Evolutionary conservation across 805 yeast genomes (phyloP), one percentile per base, ranked within the genome.

Genomic region (Metschnikowia kofuensis): DNA sequence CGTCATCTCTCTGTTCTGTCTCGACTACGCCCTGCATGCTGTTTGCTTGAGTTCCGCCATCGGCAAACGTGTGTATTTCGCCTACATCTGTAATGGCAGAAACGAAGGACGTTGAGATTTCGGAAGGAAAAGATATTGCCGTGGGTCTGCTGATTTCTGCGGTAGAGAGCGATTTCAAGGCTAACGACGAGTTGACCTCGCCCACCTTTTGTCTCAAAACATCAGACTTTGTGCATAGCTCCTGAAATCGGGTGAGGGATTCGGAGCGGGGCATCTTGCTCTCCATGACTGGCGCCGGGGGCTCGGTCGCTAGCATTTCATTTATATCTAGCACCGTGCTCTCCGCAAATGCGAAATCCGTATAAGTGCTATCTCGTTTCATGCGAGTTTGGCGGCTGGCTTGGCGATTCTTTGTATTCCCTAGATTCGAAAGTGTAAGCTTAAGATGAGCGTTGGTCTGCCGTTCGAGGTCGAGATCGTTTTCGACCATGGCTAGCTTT

Each of bases 401-500:
- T 10, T 44, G 50, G 13, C 11, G n/a, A 9, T 26, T 16, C 3
- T 31, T 31, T 8, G 42, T 38, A 31, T 47, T 55, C 32, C 42
- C 46, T 34, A 57, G 48, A 35, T 55, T 55, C 27, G 54, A 49
- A 15, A 55, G 49, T 16, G 49, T 45, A 44, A 55, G 55, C 37
- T 38, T 32, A 29, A 46, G 49, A 27, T 47, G 50, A 8, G 59
- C 59, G 26, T 53, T 55, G 12, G 47, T 45, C 26, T 51, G 57
- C 14, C 50, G 39, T 37, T 57, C 60, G 27, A 50, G 44, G 27
- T 53, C 59, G 38, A 67, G 56, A 42, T 75, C 79, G 49, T 68
- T 69, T 47, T 75, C 78, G n/a, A 70, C 46, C 13, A 75, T 41
- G 15, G 77, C 78, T 30, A 72, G 51, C 47, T 66, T 68, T 52